phyloP scores from a whole-genome alignment of 371 early-diverging fungal species.

The Funneliformis caledonium region DNA sequence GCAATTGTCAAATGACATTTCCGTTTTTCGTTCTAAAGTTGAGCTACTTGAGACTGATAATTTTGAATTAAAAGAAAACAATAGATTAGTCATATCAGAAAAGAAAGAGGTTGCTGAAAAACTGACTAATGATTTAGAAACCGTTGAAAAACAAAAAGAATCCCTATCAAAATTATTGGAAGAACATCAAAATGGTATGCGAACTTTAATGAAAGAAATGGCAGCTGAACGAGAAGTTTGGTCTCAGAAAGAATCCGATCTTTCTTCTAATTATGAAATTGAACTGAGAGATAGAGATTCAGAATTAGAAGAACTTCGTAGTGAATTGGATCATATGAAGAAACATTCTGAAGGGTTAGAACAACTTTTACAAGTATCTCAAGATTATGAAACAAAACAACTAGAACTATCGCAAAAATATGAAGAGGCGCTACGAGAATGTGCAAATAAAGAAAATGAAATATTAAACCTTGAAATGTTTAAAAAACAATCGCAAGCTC shows the following conservation, averaged over 20 bases:
- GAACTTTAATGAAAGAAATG: constrained; percentile 24
- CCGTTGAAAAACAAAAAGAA: constrained; percentile 8
- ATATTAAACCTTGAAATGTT: not conserved
- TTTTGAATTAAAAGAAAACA: not conserved
- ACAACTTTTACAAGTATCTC: not conserved
- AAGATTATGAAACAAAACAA: not conserved
- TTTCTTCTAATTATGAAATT: constrained; percentile 4
- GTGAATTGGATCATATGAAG: not conserved
- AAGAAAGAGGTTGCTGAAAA: not conserved
- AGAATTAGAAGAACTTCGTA: not conserved
- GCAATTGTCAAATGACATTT: not conserved
- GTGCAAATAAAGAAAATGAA: constrained; percentile 10
- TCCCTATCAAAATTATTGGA: not conserved
- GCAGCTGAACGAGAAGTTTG: not conserved
- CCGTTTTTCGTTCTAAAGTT: not conserved
- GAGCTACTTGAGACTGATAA: constrained; percentile 9
- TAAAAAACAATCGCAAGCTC: constrained; percentile 12
- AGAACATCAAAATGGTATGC: constrained; percentile 20
- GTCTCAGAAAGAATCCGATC: constrained; percentile 11
- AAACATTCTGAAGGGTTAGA: not conserved
- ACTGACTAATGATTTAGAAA: not conserved
- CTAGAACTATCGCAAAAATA: not conserved
- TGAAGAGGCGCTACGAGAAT: not conserved
- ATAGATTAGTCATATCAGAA: not conserved
- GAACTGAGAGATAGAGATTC: constrained; percentile 13